Base-by-base conservation (phyloP, 2,329 filamentous ascomycete genomes). In the Cladophialophora exuberans region DNA sequence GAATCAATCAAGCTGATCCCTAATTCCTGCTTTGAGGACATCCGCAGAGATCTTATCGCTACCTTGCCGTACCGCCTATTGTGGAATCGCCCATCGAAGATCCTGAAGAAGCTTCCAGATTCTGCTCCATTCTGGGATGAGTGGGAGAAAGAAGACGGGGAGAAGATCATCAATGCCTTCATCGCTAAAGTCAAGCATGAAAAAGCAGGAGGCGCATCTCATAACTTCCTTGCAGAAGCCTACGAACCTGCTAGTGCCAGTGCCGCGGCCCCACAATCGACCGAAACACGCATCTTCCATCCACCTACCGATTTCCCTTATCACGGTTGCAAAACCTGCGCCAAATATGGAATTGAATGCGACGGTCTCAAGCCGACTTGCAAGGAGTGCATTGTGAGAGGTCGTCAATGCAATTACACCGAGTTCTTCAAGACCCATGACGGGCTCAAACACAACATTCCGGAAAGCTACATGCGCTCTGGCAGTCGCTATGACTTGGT, bases 61-160 rank as follows among this genome's bases (percentile, higher is more conserved):
- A 33, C 44, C 17, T 6, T 60, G 39, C 54, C 53, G n/a, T 54
- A 35, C 13, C n/a, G 20, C 7, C 53, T 52, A 17, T 30, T 60
- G 38, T 17, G 23, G 6, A 10, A 35, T 10, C 57, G 51, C 6
- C 39, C 48, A 10, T 22, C 6, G 18, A 23, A n/a, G 10, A n/a
- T 59, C 25, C 18, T 30, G 9, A 30, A 52, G 10, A 31, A 35
- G 28, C 6, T 60, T 9, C 57, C 49, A 1, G 22, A 42, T 6
- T 25, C 38, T 30, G 17, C 30, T 11, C 35, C 44, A n/a, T 54
- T 50, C 23, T 58, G 38, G 43, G 25, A 30, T 11, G 25, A 18
- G 7, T 48, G 15, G 13, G 9, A 48, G 15, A 23, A 26, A 13
- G n/a, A 36, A 7, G 35, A 48, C 10, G 45, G 35, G 20, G 9